A percentile compares a stretch with the other conserved stretches of the same genome.
These are phyloP conservation scores for Cinchona pubescens DNA, from an alignment of 257 asterid species.

Conservation along the genomic window DNA sequence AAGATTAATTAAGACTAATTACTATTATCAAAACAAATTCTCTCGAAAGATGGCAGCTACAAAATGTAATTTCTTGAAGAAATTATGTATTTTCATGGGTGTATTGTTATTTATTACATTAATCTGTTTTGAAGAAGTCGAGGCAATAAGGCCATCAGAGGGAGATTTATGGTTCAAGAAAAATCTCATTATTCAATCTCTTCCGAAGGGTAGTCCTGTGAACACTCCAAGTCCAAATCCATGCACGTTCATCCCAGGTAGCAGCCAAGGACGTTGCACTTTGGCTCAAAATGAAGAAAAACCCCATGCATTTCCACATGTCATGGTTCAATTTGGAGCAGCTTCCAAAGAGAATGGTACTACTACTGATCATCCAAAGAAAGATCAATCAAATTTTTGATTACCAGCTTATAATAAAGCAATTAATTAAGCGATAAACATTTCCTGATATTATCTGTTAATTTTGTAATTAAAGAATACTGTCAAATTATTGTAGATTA, in stretches of 20 bases:
- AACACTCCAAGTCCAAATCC: conserved; percentile 38
- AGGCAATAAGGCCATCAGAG: conserved; percentile 29
- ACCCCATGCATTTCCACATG: conserved; percentile 14
- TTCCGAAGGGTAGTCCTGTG: conserved; percentile 46
- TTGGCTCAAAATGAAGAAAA: conserved; percentile 26
- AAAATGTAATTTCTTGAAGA: background rate
- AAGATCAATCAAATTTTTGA: conserved; percentile 12
- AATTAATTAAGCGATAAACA: background rate
- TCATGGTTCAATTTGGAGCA: background rate
- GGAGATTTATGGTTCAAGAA: conserved; percentile 29
- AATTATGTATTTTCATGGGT: conserved; percentile 2
- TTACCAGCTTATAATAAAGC: background rate
- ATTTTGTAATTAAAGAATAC: too few species aligned
- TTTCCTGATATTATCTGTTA: too few species aligned
- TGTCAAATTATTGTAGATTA: conserved; percentile 1
- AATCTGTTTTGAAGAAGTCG: background rate
- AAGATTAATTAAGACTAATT: background rate
- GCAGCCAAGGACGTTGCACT: conserved; percentile 44
- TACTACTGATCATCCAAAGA: background rate
- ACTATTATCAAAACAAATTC: too few species aligned
- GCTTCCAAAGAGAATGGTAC: conserved; percentile 1
- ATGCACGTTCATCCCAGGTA: conserved; percentile 55
- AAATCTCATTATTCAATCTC: conserved; percentile 39
- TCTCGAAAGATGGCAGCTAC: too few species aligned
- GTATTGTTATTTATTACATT: background rate